Percentiles rank a stretch among this genome's conserved stretches.
Evolutionary conservation across 768 basidiomycete species (phyloP).

Genomic region (Boletus edulis): DNA sequence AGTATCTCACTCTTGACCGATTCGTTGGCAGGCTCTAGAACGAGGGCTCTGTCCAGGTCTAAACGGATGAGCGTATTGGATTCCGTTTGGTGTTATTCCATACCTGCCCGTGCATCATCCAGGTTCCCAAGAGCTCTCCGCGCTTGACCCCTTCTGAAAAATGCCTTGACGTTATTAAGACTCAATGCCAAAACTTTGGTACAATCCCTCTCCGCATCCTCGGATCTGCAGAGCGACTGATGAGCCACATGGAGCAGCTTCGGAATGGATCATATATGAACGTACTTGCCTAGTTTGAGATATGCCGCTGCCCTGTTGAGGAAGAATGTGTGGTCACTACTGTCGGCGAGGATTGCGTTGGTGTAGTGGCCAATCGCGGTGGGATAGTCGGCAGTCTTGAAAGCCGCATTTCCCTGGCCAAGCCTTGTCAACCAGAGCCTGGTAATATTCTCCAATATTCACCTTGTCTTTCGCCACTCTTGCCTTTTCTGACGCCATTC

Average conservation of each 20-base stretch:
- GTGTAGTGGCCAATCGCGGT: conserved; percentile 86
- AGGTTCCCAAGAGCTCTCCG: conserved; percentile 52
- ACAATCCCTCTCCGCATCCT: conserved; percentile 84
- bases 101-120: conserved; percentile 60
- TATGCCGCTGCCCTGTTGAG: conserved; percentile 91
- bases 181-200: conserved; percentile 56
- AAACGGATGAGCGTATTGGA: conserved; percentile 1
- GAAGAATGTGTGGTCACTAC: conserved; percentile 69
- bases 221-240: conserved; percentile 43
- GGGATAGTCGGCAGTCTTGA: conserved; percentile 77
- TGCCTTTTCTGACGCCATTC: conserved; percentile 37
- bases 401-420: conserved; percentile 79
- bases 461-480: conserved; percentile 34
- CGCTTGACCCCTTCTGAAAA: conserved; percentile 79
- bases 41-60: conserved; percentile 64
- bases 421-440: neutral
- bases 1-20: conserved; percentile 62
- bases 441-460: neutral
- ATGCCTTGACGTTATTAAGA: conserved; percentile 67
- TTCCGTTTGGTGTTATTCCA: neutral
- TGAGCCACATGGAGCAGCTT: neutral
- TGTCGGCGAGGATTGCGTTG: conserved; percentile 70
- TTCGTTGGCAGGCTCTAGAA: conserved; percentile 62
- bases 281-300: conserved; percentile 93
- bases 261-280: conserved; percentile 20